Evolutionary conservation across 83 land plant genomes (phyloP).

Genomic region (Picea abies): DNA sequence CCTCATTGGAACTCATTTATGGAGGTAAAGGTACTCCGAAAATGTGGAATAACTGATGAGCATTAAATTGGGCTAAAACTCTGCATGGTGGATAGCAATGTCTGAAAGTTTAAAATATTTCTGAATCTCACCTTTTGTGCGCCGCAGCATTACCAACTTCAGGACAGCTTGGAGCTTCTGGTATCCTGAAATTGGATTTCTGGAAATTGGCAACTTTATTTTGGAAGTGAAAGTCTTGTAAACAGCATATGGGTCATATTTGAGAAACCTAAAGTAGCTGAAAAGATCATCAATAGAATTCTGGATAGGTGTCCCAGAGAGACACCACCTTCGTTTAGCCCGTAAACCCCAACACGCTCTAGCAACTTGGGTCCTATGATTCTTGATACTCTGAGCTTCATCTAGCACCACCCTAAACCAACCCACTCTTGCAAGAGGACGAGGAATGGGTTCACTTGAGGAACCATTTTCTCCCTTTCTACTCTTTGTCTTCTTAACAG

Average conservation of each 20-base stretch:
- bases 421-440: constrained; percentile 83
- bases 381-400: constrained; percentile 99
- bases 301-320: constrained; percentile 98
- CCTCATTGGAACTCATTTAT: background rate
- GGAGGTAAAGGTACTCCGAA: background rate
- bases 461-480: constrained; percentile 37
- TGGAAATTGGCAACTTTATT: constrained; percentile 72
- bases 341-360: constrained; percentile 95
- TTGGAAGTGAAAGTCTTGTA: constrained; percentile 68
- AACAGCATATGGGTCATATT: constrained; percentile 67
- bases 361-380: constrained; percentile 90
- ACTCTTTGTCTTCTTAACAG: constrained; percentile 50
- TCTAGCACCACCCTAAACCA: constrained; percentile 97
- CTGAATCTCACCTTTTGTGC: constrained; percentile 79
- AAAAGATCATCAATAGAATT: constrained; percentile 93
- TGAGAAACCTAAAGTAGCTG: constrained; percentile 94
- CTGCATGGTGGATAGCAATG: background rate
- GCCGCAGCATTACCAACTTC: constrained; percentile 77
- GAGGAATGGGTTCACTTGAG: constrained; percentile 41
- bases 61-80: background rate
- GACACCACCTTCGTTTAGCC: constrained; percentile 96
- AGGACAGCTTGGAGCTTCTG: constrained; percentile 85
- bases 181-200: constrained; percentile 70
- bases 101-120: background rate
- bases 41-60: background rate